These are phyloP conservation scores for Tremella mesenterica DNA, from an alignment of 768 basidiomycete species.

Conservation along the genomic window DNA sequence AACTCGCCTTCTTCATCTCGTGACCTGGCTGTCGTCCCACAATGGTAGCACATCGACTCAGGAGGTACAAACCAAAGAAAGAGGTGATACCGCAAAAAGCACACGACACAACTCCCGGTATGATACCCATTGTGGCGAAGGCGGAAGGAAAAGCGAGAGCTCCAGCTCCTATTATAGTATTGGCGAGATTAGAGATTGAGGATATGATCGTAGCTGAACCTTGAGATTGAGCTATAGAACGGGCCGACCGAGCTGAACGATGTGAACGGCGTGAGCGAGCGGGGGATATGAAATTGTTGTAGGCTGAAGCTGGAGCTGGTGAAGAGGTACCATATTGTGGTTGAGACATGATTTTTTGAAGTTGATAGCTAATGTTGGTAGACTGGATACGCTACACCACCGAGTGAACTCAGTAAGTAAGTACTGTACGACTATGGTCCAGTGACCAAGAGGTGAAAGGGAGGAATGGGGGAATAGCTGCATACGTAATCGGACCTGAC, in stretches of 20 bases:
- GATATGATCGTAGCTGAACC: slow-evolving; percentile 28
- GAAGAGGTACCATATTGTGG: neutral
- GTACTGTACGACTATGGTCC: no score
- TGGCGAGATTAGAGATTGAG: slow-evolving; percentile 51
- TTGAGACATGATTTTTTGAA: neutral
- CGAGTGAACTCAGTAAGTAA: no score
- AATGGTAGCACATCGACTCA: slow-evolving; percentile 70
- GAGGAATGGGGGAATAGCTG: no score
- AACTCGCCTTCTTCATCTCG: slow-evolving; percentile 37
- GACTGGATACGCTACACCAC: no score
- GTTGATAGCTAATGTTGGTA: no score
- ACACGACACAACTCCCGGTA: slow-evolving; percentile 85
- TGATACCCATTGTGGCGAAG: slow-evolving; percentile 77
- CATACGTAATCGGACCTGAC: no score
- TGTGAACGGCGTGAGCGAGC: neutral
- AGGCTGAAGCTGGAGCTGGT: no score
- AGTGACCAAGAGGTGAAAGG: no score
- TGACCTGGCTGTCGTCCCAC: slow-evolving; percentile 45
- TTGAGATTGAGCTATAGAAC: neutral
- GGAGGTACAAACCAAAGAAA: slow-evolving; percentile 78
- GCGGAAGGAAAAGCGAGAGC: slow-evolving; percentile 49
- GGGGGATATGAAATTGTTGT: neutral
- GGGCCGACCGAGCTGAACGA: neutral
- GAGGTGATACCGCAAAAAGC: slow-evolving; percentile 66
- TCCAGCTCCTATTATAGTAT: slow-evolving; percentile 90